phyloP scores from a whole-genome alignment of 495 filamentous ascomycete species.

The Penicillium salamii region DNA sequence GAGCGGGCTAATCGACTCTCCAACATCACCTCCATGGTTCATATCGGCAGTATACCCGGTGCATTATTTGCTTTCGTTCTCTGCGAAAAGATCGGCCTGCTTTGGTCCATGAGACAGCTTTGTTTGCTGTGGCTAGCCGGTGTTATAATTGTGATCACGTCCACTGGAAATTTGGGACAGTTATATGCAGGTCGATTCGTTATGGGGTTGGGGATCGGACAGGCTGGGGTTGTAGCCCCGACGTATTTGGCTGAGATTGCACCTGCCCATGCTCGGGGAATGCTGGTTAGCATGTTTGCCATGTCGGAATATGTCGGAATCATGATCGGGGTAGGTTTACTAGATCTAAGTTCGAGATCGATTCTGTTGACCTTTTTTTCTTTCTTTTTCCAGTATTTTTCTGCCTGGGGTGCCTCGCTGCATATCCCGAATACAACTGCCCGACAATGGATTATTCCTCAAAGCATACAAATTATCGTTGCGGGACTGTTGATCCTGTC shows the following conservation, averaged over 20 bases:
- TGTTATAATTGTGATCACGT: conserved; percentile 55
- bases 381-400: conserved; percentile 29
- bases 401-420: conserved; percentile 51
- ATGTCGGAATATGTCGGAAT: conserved; percentile 63
- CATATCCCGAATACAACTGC: conserved; percentile 45
- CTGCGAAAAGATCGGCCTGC: conserved; percentile 57
- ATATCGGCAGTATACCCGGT: conserved; percentile 56
- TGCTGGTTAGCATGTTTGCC: conserved; percentile 56
- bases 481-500: conserved; percentile 51
- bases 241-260: conserved; percentile 60
- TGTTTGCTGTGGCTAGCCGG: conserved; percentile 57
- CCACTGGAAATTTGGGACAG: conserved; percentile 50
- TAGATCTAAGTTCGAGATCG: no score
- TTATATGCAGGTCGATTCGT: conserved; percentile 60
- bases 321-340: conserved; percentile 37
- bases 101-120: conserved; percentile 58
- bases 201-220: conserved; percentile 58
- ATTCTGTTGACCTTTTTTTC: background rate
- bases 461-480: conserved; percentile 58
- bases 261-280: conserved; percentile 50
- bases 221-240: conserved; percentile 56
- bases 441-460: conserved; percentile 54
- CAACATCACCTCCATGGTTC: conserved; percentile 64
- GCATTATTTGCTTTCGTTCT: conserved; percentile 56
- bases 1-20: conserved; percentile 50